Percentiles rank a stretch among this genome's conserved stretches.
Evolutionary conservation across 1,284 basidiomycete species (phyloP).

Genomic region (Erythrobasidium hasegawianum): DNA sequence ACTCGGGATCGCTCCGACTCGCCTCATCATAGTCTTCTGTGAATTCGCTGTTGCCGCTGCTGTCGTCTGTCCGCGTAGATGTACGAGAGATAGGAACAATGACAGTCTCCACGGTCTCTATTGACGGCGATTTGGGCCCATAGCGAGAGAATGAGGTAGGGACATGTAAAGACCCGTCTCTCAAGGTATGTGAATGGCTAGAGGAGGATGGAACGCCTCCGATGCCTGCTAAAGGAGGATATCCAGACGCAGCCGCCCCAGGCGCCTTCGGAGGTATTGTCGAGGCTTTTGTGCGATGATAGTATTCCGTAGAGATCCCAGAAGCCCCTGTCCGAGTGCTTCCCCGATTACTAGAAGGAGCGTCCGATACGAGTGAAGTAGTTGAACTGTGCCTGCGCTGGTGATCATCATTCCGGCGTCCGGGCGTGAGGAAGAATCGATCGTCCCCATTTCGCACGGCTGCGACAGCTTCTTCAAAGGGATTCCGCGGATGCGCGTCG

Average conservation of each 20-base stretch:
- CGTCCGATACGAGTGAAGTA: slow-evolving; percentile 26
- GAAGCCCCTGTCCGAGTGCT: slow-evolving; percentile 15
- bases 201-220: not conserved
- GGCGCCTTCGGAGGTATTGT: slow-evolving; percentile 31
- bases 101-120: slow-evolving; percentile 8
- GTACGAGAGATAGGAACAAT: slow-evolving; percentile 16
- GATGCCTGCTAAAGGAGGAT: not conserved
- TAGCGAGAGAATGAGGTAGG: no score
- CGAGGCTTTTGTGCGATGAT: slow-evolving; percentile 28
- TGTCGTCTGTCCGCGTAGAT: slow-evolving; percentile 9
- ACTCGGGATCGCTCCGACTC: not conserved
- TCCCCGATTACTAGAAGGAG: slow-evolving; percentile 13
- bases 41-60: not conserved
- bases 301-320: slow-evolving; percentile 23
- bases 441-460: not conserved
- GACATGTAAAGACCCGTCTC: no score
- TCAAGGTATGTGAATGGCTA: not conserved
- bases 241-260: not conserved
- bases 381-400: slow-evolving; percentile 3
- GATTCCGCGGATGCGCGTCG: slow-evolving; percentile 1
- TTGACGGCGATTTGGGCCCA: not conserved
- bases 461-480: slow-evolving; percentile 19
- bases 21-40: not conserved
- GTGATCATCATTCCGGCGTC: not conserved
- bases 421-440: not conserved